Evolutionary conservation across 2,329 filamentous ascomycete genomes (phyloP).

Genomic region (Zasmidium citrigriseum): DNA sequence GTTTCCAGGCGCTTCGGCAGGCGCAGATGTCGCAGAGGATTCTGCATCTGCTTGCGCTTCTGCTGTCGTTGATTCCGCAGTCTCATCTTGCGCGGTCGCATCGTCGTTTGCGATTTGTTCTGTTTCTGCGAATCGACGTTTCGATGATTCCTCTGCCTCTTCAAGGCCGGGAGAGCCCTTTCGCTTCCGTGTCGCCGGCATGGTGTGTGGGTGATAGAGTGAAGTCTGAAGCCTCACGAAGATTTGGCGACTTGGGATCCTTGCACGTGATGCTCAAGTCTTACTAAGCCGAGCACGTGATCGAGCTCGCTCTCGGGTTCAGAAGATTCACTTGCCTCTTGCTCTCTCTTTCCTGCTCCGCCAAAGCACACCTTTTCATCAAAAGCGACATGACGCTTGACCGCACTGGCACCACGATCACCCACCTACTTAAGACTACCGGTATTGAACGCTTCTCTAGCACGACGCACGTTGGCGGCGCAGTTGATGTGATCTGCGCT

Average conservation of each 20-base stretch:
- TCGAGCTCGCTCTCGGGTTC: too few species aligned
- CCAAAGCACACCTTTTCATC: too few species aligned
- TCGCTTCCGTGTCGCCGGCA: constrained; percentile 34
- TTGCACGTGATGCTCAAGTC: too few species aligned
- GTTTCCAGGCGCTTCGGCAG: constrained; percentile 44
- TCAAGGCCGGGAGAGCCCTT: constrained; percentile 38
- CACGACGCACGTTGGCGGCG: not conserved
- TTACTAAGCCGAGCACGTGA: too few species aligned
- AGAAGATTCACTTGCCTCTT: too few species aligned
- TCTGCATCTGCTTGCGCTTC: constrained; percentile 12
- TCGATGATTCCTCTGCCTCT: constrained; percentile 34
- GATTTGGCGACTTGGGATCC: too few species aligned
- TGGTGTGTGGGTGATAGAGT: constrained; percentile 8
- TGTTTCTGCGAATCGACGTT: constrained; percentile 37
- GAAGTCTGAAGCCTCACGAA: too few species aligned
- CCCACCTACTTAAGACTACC: not conserved
- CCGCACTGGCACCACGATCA: not conserved
- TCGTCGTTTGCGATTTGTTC: constrained; percentile 13
- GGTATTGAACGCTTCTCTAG: not conserved
- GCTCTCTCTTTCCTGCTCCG: too few species aligned
- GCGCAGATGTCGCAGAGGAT: constrained; percentile 23
- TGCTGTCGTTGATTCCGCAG: constrained; percentile 10
- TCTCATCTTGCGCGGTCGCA: constrained; percentile 7
- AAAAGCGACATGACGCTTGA: not conserved
- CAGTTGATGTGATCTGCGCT: not conserved